These are phyloP conservation scores for Erodium trifolium DNA, from an alignment of 441 rosid species.

Conservation along the genomic window DNA sequence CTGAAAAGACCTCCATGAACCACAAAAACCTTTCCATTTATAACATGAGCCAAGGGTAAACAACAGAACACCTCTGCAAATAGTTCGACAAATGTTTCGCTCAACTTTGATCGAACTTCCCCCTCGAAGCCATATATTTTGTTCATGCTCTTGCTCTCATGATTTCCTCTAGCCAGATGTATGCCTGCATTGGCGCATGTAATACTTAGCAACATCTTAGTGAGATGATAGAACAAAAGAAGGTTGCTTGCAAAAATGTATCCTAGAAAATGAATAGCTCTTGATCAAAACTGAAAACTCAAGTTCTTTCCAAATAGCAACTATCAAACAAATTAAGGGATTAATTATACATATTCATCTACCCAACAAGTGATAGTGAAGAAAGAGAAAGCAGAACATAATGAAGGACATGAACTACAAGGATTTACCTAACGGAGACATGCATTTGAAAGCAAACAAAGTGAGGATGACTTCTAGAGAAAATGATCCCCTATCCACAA, in stretches of 20 bases:
- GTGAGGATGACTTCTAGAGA: constrained; percentile 94
- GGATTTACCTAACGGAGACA: constrained; percentile 73
- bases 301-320: background rate
- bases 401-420: constrained; percentile 1
- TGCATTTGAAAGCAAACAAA: constrained; percentile 88
- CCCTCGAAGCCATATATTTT: constrained; percentile 98
- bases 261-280: background rate
- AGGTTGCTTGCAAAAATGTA: background rate
- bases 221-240: background rate
- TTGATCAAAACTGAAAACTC: background rate
- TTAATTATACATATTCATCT: too few species aligned
- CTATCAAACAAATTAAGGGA: background rate
- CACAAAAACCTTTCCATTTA: constrained; percentile 67
- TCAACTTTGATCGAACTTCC: constrained; percentile 89
- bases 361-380: too few species aligned
- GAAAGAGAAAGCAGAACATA: background rate
- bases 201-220: background rate
- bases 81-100: constrained; percentile 86
- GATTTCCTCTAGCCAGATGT: constrained; percentile 90
- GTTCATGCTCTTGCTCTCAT: constrained; percentile 99
- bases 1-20: constrained; percentile 99
- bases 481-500: constrained; percentile 97
- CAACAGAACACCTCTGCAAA: constrained; percentile 94
- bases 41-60: constrained; percentile 86
- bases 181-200: constrained; percentile 41